Percentiles rank a stretch among this genome's conserved stretches.
Evolutionary conservation across 768 basidiomycete species (phyloP).

Genomic region (Thelephora aurantiotincta): DNA sequence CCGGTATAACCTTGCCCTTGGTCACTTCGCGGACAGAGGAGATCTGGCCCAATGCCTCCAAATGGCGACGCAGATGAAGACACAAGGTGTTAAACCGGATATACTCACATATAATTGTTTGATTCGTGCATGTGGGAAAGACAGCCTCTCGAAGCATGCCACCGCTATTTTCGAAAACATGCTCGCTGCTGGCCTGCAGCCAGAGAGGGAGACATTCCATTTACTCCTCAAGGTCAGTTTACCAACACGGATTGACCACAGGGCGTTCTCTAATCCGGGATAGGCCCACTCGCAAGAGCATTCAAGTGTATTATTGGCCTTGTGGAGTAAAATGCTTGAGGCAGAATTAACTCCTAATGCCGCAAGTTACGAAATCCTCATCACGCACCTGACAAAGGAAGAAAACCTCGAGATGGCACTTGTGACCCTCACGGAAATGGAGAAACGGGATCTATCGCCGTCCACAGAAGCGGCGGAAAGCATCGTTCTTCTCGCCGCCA

Average conservation of each 20-base stretch:
- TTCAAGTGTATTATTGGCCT: constrained; percentile 22
- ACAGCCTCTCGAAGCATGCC: constrained; percentile 33
- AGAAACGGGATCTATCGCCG: constrained; percentile 32
- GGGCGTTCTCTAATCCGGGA: constrained; percentile 11
- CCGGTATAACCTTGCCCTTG: constrained; percentile 17
- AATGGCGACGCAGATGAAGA: constrained; percentile 45
- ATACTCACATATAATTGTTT: constrained; percentile 41
- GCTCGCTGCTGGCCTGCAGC: constrained; percentile 32
- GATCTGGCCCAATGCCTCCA: constrained; percentile 27
- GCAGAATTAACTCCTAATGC: constrained; percentile 34
- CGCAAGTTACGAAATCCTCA: constrained; percentile 37
- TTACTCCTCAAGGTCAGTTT: constrained; percentile 41
- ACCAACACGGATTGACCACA: not conserved
- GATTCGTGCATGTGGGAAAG: constrained; percentile 31
- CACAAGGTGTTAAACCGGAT: constrained; percentile 35
- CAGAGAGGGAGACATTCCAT: constrained; percentile 39
- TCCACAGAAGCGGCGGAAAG: constrained; percentile 32
- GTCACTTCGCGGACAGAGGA: constrained; percentile 21
- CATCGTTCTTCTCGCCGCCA: constrained; percentile 40
- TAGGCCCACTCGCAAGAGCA: constrained; percentile 17
- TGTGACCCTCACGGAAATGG: constrained; percentile 47
- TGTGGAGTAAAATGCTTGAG: constrained; percentile 38
- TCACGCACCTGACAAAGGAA: constrained; percentile 28
- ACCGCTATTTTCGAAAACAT: constrained; percentile 63
- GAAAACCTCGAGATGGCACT: constrained; percentile 56